Evolutionary conservation across 2,329 filamentous ascomycete genomes (phyloP), one percentile per base, ranked within the genome.

Genomic region (Hymenoscyphus albidus): DNA sequence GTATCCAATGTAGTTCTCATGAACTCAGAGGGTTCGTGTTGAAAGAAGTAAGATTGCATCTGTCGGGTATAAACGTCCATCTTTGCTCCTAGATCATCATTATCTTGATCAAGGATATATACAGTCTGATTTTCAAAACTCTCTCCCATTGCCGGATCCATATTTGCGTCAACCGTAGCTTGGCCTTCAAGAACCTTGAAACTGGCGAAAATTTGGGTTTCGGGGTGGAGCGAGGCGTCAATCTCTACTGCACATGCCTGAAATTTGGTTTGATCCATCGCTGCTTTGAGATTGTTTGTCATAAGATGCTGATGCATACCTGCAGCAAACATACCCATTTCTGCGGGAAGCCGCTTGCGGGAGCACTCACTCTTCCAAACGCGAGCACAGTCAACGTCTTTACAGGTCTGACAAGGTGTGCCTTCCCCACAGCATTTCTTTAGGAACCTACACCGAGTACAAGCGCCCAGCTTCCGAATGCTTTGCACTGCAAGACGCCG

Each of bases 321-420:
- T 4, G 86, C 85, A 13, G 85, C 85, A 72, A 88, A 89, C 13
- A 89, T 78, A 62, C 87, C 83, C 31, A 88, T 78, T 66, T 86
- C 82, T 67, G 88, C 85, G 7, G 84, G 83, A 22, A 89, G 78
- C 62, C 85, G 83, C 7, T 85, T 87, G 58, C 87, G 81, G 31
- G 88, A 82, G 71, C 87, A 89, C 10, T 85, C 84, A 2, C 82
- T 83, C 65, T 82, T 83, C 87, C 87, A 89, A n/a, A 89, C 81
- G 9, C 87, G 81, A 0, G 87, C 85, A 3, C 83, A 82, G 48
- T 88, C 76, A 0, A 89, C 86, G 70, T 86, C 88, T 66, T 82
- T 81, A 67, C 87, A 89, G 1, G 86, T 85, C 62, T 84, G 82
- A 69, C 87, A 89, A 0, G 86, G 86, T 6, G 81, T 83, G 39